A percentile compares a stretch with the other conserved stretches of the same genome.
Conservation (phyloP, 108 stramenopile genomes). For the Discostella stelligeroides region DNA sequence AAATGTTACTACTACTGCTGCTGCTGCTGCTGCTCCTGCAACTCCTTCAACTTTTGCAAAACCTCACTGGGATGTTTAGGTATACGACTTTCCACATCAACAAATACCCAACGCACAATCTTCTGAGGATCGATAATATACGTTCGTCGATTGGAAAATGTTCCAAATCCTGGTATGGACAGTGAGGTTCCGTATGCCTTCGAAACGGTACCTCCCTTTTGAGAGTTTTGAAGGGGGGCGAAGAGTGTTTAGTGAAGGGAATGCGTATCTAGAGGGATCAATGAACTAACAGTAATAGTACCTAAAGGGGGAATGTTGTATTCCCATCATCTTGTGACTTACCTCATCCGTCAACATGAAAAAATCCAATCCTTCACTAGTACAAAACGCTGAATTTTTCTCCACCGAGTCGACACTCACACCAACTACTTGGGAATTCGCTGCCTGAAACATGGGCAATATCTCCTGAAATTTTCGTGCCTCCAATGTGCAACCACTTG, state of each 20-base stretch:
- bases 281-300: not conserved
- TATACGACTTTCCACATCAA: conserved; percentile 75
- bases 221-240: not conserved
- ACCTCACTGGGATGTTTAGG: conserved; percentile 73
- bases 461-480: conserved; percentile 74
- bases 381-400: conserved; percentile 82
- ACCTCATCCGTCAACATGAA: conserved; percentile 70
- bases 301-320: not conserved
- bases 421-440: conserved; percentile 78
- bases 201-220: conserved; percentile 57
- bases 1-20: no score
- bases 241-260: not conserved
- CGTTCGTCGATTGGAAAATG: conserved; percentile 81
- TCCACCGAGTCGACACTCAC: conserved; percentile 82
- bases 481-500: conserved; percentile 81
- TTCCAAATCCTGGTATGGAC: conserved; percentile 78
- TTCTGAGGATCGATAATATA: conserved; percentile 87
- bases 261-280: not conserved
- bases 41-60: conserved; percentile 68
- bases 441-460: conserved; percentile 47
- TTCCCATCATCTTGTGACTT: not conserved
- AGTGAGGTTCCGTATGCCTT: conserved; percentile 67
- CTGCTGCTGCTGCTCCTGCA: conserved; percentile 32
- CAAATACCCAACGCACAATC: conserved; percentile 74
- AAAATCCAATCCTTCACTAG: conserved; percentile 69